Evolutionary conservation across 2,329 filamentous ascomycete genomes (phyloP), one percentile per base, ranked within the genome.

Genomic region (Ampelomyces quisqualis): DNA sequence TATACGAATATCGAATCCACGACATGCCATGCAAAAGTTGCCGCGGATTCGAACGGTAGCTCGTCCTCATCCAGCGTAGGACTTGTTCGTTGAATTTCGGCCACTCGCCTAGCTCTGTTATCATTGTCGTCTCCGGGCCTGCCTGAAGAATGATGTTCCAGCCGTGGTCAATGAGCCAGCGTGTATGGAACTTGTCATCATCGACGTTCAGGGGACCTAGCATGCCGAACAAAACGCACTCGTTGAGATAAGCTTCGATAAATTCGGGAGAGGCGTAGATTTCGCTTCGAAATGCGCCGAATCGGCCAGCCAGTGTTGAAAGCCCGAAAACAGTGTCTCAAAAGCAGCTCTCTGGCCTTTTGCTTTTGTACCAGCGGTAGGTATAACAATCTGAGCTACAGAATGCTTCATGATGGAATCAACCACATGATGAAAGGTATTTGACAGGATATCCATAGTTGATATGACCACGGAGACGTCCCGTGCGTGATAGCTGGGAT

Each of bases 161-260:
- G 15, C 71, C 72, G 5, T 73, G 58, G 7, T 66, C 66, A 28
- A 79, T 72, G 5, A 76, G 69, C 45, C 73, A 79, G 8, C 81
- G 70, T 0, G 80, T 84, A 23, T 79, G 67, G 51, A 75, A 83
- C 58, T 84, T 84, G 66, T 85, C 81, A 43, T 84, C 80, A 45
- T 84, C 81, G 0, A 71, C 69, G 14, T 75, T 73, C 2, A 82
- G 59, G 0, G 76, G 75, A 0, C 71, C 70, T 1, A 74, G 64
- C 41, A 75, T 70, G 67, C 77, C 38, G 15, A 34, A 42, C 26
- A 34, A 35, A 19, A 34, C 17, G 27, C 45, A 42, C 26, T 53
- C 50, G 31, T 51, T 48, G n/a, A 51, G 27, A 26, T 49, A 51
- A 5, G 19, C 36, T 10, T 48, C 11, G 4, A 41, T 27, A 28